Conservation (phyloP, 176 grass and related monocot species). For the barley (Hordeum vulgare) region MorexV3_pseudomolecules_assembly NC_058521.1:514130600-514131099, state of each 20-base stretch:
- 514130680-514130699: neutral
- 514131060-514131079: slow-evolving; percentile 71
- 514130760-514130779: neutral
- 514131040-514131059: slow-evolving; percentile 82
- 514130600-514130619: neutral
- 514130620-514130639: neutral
- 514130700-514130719: neutral
- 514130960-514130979: neutral
- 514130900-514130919: neutral
- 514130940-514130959: neutral
- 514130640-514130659: neutral
- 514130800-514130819: neutral
- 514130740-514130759: neutral
- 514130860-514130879: neutral
- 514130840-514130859: neutral
- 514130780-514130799: neutral
- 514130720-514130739: neutral
- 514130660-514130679: neutral
- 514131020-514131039: slow-evolving; percentile 69
- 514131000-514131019: slow-evolving; percentile 87
- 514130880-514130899: neutral
- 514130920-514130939: neutral
- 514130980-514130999: slow-evolving; percentile 78
- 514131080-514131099: slow-evolving; percentile 85
- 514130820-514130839: neutral